Evolutionary conservation across 495 filamentous ascomycete genomes (phyloP).

Genomic region (Penicillium roqueforti): DNA sequence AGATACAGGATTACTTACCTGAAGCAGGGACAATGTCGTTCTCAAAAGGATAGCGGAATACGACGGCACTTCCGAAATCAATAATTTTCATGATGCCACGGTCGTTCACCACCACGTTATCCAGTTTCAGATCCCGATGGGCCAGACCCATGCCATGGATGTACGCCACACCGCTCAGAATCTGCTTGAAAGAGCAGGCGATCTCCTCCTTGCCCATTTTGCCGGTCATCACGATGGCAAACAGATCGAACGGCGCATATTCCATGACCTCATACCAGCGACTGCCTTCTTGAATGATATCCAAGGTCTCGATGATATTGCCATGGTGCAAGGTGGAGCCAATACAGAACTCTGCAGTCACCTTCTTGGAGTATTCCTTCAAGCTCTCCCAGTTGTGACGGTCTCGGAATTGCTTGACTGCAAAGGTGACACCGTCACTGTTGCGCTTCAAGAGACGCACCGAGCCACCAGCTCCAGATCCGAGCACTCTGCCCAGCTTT

Average conservation of each 20-base stretch:
- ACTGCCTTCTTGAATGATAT: constrained; percentile 91
- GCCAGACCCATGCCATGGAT: constrained; percentile 94
- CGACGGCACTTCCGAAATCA: constrained; percentile 95
- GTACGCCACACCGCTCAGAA: constrained; percentile 94
- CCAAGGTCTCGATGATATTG: constrained; percentile 96
- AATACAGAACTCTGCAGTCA: constrained; percentile 99
- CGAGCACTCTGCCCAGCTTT: constrained; percentile 88
- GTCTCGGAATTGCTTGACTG: constrained; percentile 94
- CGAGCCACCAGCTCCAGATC: constrained; percentile 91
- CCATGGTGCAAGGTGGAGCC: constrained; percentile 96
- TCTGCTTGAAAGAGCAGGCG: constrained; percentile 87
- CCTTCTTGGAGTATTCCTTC: constrained; percentile 95
- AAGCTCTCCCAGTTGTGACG: constrained; percentile 90
- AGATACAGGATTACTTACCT: constrained; percentile 53
- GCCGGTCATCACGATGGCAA: constrained; percentile 98
- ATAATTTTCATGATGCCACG: constrained; percentile 99
- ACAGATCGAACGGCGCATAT: constrained; percentile 95
- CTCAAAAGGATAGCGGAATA: constrained; percentile 97
- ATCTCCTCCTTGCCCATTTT: constrained; percentile 95
- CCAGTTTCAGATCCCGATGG: constrained; percentile 93
- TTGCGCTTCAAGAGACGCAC: constrained; percentile 91
- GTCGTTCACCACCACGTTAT: constrained; percentile 97
- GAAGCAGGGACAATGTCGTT: constrained; percentile 80
- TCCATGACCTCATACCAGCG: constrained; percentile 99
- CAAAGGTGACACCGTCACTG: constrained; percentile 87